These are phyloP conservation scores for Exobasidium cylindrosporum DNA, from an alignment of 1,284 basidiomycete species.

Conservation along the genomic window DNA sequence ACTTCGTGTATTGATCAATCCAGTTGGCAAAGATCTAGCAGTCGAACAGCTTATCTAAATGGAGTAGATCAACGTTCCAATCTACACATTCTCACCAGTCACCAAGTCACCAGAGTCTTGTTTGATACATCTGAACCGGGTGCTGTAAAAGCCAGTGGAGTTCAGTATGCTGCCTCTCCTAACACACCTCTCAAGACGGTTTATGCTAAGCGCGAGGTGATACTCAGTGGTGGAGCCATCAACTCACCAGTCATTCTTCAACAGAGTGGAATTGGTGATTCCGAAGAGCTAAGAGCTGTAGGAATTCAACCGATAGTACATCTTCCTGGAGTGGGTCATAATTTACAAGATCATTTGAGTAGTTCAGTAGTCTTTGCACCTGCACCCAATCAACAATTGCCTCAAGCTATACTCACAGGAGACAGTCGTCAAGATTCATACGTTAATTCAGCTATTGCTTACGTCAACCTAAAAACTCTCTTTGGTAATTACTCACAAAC, in stretches of 20 bases:
- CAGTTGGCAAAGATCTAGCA: constrained; percentile 65
- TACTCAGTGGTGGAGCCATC: constrained; percentile 57
- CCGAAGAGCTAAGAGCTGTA: constrained; percentile 23
- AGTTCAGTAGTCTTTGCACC: constrained; percentile 31
- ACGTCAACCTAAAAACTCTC: constrained; percentile 63
- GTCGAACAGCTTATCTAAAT: constrained; percentile 69
- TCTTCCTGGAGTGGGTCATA: constrained; percentile 35
- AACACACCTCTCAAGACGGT: constrained; percentile 57
- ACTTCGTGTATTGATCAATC: constrained; percentile 66
- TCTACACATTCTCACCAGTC: constrained; percentile 64
- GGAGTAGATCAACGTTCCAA: constrained; percentile 64
- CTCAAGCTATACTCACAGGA: constrained; percentile 34
- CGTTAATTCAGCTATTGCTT: constrained; percentile 68
- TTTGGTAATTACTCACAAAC: constrained; percentile 56
- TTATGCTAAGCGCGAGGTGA: constrained; percentile 64
- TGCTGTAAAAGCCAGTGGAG: constrained; percentile 62
- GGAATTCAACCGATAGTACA: constrained; percentile 25
- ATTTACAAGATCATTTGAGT: constrained; percentile 57
- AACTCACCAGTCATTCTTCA: constrained; percentile 65
- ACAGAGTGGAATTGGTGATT: constrained; percentile 66
- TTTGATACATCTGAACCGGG: constrained; percentile 59
- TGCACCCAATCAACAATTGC: constrained; percentile 48
- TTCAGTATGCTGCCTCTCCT: constrained; percentile 60
- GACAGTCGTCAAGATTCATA: constrained; percentile 62
- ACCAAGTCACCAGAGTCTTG: constrained; percentile 66